Base-by-base conservation (phyloP, 306 rosid species). In the Arachis hypogaea region DNA sequence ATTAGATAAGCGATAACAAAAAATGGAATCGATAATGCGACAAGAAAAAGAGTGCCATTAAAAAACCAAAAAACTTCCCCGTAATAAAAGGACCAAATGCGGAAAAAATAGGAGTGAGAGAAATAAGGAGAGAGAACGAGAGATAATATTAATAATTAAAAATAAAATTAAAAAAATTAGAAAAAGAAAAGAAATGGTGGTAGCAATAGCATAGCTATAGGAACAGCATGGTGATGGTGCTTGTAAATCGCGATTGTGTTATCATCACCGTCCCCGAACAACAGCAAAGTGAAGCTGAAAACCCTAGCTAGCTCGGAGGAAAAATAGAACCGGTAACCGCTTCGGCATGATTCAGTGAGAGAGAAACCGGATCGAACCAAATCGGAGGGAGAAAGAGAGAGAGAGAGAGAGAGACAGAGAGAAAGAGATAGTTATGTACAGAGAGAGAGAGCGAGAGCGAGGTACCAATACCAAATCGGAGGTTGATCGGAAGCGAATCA, bases 401-500 rank as follows among this genome's bases (percentile, higher is more conserved):
- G 36, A 58, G 28, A 33, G 76, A n/a, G n/a, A 58, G 41, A 18
- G 18, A 18, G 18, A 18, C 18, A 33, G 22, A 52, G 57, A 43
- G 61, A 76, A 40, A 66, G n/a, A n/a, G 36, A 71, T 16, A 66
- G 85, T 72, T 68, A 87, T 87, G 96, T 89, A 92, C 88, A 91
- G 83, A 74, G 79, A 80, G 44, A 4, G 85, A 76, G 90, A 77
- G 44, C 6, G 85, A 76, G 90, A 77, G 64, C 77, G 89, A 73
- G 60, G 62, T 54, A 86, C 77, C 43, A 89, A 90, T 69, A 71
- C 87, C 63, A 88, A 86, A 81, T 33, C 84, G 77, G 92, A 86
- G 87, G 86, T 78, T 67, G 96, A 94, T 89, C 98, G 97, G 86
- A 89, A 87, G 84, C 90, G 96, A 77, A 86, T 94, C 92, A 91